Conservation (phyloP, 2,329 filamentous ascomycete genomes). For the Fusarium ambrosium region DNA sequence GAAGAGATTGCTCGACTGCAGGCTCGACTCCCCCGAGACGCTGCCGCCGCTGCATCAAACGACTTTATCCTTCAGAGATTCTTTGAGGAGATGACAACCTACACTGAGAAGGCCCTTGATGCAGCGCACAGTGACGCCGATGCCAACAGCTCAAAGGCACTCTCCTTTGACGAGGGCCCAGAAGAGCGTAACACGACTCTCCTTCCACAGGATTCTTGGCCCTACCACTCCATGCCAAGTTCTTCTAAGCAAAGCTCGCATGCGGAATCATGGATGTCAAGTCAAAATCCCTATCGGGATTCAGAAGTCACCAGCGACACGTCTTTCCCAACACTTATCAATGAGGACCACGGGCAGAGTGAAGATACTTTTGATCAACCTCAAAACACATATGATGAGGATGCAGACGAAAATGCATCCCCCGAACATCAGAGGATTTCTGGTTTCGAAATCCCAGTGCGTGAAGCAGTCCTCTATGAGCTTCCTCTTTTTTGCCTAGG, state of each 20-base stretch:
- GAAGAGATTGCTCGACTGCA: conserved; percentile 17
- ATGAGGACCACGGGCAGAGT: neutral
- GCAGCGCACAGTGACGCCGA: neutral
- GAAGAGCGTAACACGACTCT: neutral
- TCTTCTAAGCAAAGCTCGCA: neutral
- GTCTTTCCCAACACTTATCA: neutral
- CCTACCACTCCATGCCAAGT: neutral
- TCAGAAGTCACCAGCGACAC: neutral
- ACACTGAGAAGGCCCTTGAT: conserved; percentile 7
- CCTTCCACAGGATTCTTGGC: neutral
- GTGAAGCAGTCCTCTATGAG: neutral
- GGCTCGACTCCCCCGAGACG: neutral
- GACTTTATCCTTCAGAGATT: conserved; percentile 17
- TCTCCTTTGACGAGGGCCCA: neutral
- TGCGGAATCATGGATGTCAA: neutral
- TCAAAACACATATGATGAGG: neutral
- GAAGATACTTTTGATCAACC: neutral
- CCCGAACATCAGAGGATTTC: neutral
- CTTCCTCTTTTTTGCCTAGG: too few relatives aligned
- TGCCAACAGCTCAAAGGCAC: neutral
- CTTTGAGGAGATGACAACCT: conserved; percentile 23
- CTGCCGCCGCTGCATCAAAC: neutral
- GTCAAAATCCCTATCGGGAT: neutral
- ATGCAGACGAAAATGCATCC: neutral
- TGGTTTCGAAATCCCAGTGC: neutral